Evolutionary conservation across 2,329 filamentous ascomycete genomes (phyloP).

Genomic region (Elsinoe necatrix): DNA sequence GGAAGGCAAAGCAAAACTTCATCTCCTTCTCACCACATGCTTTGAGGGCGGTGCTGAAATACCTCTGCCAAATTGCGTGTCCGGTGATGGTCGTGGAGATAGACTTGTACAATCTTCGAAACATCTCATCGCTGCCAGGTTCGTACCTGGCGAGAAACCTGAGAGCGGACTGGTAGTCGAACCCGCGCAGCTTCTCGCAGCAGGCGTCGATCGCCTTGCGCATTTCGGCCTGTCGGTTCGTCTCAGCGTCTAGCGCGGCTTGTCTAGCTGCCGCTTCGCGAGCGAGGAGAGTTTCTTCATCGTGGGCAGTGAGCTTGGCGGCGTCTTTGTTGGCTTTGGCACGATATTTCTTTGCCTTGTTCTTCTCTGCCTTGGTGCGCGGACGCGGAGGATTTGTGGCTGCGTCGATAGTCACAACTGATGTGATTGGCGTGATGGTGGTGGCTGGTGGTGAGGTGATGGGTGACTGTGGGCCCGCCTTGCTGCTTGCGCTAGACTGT

Average conservation of each 20-base stretch:
- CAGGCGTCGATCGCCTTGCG: not conserved
- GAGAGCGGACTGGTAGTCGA: not conserved
- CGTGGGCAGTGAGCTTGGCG: not conserved
- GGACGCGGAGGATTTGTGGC: not conserved
- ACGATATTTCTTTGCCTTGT: conserved; percentile 26
- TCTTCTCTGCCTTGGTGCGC: conserved; percentile 26
- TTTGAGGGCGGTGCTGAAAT: not conserved
- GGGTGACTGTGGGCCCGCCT: no score
- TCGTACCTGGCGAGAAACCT: not conserved
- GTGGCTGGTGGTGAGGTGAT: no score
- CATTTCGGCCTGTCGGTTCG: no score
- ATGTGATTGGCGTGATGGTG: not conserved
- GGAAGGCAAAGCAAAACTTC: not conserved
- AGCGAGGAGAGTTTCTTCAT: not conserved
- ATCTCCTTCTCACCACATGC: not conserved
- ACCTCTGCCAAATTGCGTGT: not conserved
- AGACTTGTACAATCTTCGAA: not conserved
- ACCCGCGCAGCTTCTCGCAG: not conserved
- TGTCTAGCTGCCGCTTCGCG: not conserved
- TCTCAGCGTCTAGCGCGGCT: not conserved
- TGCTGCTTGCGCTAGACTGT: not conserved
- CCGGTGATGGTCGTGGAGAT: not conserved
- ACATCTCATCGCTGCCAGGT: not conserved
- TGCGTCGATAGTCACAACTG: not conserved
- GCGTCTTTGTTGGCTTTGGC: conserved; percentile 3